phyloP scores from a whole-genome alignment of 495 filamentous ascomycete genomes.

The Neurospora sp. region DNA sequence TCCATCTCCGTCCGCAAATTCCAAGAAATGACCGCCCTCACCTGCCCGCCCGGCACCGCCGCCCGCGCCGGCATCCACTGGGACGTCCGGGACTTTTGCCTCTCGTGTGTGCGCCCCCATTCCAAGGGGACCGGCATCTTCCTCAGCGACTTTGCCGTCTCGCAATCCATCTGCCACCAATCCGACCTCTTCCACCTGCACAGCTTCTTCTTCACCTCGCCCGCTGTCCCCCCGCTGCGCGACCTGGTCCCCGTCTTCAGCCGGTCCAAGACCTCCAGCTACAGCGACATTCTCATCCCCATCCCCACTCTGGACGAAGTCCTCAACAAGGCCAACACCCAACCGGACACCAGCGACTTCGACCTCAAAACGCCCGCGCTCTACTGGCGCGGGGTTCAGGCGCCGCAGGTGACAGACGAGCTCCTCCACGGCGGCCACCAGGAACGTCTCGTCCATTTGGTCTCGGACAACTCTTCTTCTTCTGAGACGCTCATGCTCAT shows the following conservation, averaged over 20 bases:
- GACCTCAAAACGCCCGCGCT: conserved; percentile 42
- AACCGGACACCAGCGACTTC: conserved; percentile 30
- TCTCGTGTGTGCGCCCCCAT: conserved; percentile 53
- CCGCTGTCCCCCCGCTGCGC: conserved; percentile 50
- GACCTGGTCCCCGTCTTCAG: conserved; percentile 66
- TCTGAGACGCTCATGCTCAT: conserved; percentile 31
- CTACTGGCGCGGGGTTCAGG: conserved; percentile 51
- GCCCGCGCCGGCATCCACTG: conserved; percentile 43
- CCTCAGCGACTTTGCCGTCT: conserved; percentile 52
- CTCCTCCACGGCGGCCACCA: conserved; percentile 32
- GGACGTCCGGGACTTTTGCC: conserved; percentile 48
- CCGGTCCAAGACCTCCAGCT: conserved; percentile 55
- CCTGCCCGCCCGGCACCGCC: conserved; percentile 49
- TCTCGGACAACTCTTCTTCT: conserved; percentile 38
- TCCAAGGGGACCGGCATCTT: conserved; percentile 48
- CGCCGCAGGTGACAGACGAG: conserved; percentile 21
- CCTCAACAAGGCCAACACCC: conserved; percentile 4
- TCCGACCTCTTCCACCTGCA: conserved; percentile 67
- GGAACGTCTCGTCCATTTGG: conserved; percentile 52
- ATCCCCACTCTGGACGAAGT: conserved; percentile 56
- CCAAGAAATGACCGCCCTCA: conserved; percentile 36
- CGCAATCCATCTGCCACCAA: conserved; percentile 66
- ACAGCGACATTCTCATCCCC: conserved; percentile 71
- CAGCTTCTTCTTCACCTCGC: conserved; percentile 56
- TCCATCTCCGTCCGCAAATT: conserved; percentile 35